Evolutionary conservation across 176 grass and related monocot species (phyloP).

Genomic region (Hsuehochloa calcarea): DNA sequence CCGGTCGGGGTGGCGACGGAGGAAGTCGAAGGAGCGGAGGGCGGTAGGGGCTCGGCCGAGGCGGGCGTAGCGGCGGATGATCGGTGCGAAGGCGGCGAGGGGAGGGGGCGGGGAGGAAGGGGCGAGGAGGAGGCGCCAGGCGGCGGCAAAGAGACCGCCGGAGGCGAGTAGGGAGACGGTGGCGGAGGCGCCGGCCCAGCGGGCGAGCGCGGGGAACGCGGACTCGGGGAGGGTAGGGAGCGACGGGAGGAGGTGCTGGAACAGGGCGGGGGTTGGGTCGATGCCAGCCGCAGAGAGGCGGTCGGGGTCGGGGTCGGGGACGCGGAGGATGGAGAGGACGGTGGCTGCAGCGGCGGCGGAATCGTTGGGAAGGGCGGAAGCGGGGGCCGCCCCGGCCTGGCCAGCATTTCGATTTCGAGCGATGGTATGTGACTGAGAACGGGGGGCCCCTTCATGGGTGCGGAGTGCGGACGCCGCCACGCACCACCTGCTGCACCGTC

Average conservation of each 20-base stretch:
- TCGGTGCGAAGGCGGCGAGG: slow-evolving; percentile 55
- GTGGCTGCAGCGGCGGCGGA: background rate
- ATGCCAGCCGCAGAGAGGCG: slow-evolving; percentile 1
- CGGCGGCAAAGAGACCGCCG: slow-evolving; percentile 52
- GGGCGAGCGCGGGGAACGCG: slow-evolving; percentile 49
- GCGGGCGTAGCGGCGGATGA: slow-evolving; percentile 70
- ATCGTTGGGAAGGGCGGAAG: background rate
- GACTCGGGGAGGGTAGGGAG: slow-evolving; percentile 34
- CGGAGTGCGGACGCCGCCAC: no score
- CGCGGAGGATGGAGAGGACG: background rate
- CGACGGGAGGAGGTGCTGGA: slow-evolving; percentile 32
- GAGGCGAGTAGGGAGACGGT: slow-evolving; percentile 59
- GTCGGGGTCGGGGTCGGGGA: slow-evolving; percentile 23
- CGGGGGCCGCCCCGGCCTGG: background rate
- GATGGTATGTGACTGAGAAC: background rate
- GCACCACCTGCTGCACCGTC: no score
- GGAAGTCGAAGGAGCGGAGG: slow-evolving; percentile 57
- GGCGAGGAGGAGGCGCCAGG: slow-evolving; percentile 62
- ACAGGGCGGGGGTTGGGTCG: slow-evolving; percentile 26
- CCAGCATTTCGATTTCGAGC: slow-evolving; percentile 22
- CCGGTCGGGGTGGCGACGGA: slow-evolving; percentile 46
- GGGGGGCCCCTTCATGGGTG: no score
- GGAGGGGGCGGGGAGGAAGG: slow-evolving; percentile 18
- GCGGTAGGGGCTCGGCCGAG: slow-evolving; percentile 44
- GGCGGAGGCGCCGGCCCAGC: slow-evolving; percentile 50